Conservation (phyloP, 2,329 filamentous ascomycete genomes). For the Esteya vermicola region DNA sequence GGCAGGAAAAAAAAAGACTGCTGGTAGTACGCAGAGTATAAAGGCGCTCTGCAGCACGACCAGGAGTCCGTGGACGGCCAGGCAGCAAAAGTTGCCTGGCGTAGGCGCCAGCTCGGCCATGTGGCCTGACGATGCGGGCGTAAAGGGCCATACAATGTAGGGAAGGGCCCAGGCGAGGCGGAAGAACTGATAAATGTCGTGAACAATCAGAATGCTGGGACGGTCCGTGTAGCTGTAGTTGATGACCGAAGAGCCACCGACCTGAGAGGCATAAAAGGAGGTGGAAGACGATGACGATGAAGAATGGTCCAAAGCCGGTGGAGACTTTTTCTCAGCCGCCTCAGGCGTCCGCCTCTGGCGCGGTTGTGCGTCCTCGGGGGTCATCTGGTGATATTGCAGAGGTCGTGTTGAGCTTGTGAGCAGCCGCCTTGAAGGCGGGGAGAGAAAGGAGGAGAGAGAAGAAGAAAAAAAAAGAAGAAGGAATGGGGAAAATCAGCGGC, state of each 20-base stretch:
- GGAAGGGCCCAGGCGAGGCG: constrained; percentile 41
- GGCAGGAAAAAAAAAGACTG: constrained; percentile 30
- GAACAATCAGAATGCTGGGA: constrained; percentile 33
- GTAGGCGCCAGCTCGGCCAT: constrained; percentile 53
- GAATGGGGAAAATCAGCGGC: not conserved
- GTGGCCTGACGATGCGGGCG: constrained; percentile 33
- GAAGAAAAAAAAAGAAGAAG: not conserved
- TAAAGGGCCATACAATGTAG: constrained; percentile 44
- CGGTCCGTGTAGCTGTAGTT: constrained; percentile 47
- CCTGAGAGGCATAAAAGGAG: constrained; percentile 43
- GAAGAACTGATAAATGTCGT: constrained; percentile 42
- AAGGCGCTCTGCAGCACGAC: constrained; percentile 45
- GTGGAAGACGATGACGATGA: not conserved
- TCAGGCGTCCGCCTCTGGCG: too few relatives aligned
- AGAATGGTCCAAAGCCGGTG: not conserved
- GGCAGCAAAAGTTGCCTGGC: constrained; percentile 37
- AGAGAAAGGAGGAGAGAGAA: not conserved
- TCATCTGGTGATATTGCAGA: too few relatives aligned
- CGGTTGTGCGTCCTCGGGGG: too few relatives aligned
- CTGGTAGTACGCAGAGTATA: constrained; percentile 42
- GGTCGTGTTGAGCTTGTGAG: too few relatives aligned
- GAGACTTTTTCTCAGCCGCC: not conserved
- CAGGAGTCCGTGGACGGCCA: constrained; percentile 45
- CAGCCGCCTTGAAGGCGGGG: not conserved
- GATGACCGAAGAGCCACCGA: constrained; percentile 41